phyloP scores from a whole-genome alignment of 73 alveolate species.

The Paramecium caudatum region DNA sequence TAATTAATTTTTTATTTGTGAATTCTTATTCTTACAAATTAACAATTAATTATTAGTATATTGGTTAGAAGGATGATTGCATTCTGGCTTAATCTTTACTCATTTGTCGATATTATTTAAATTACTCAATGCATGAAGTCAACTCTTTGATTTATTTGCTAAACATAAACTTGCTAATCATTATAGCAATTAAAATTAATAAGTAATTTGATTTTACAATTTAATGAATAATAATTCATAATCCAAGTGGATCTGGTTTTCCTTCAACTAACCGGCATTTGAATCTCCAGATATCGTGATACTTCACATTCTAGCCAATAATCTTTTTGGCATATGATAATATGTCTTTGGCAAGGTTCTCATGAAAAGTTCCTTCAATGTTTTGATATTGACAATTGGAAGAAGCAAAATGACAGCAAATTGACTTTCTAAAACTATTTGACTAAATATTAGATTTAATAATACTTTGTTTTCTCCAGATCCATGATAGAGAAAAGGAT shows the following conservation, averaged over 20 bases:
- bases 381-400: slow-evolving; percentile 65
- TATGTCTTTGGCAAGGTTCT: slow-evolving; percentile 70
- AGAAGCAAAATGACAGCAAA: slow-evolving; percentile 77
- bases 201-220: neutral
- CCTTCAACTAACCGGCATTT: slow-evolving; percentile 51
- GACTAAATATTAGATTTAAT: slow-evolving; percentile 9
- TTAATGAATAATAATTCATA: slow-evolving; percentile 9
- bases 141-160: neutral
- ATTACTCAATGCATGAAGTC: neutral
- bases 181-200: neutral
- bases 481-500: slow-evolving; percentile 75
- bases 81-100: slow-evolving; percentile 5
- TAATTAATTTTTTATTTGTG: slow-evolving; percentile 32
- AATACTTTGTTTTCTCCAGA: slow-evolving; percentile 70
- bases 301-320: slow-evolving; percentile 41
- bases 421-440: slow-evolving; percentile 65
- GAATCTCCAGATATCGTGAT: slow-evolving; percentile 73
- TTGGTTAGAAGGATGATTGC: neutral
- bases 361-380: slow-evolving; percentile 61
- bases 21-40: neutral
- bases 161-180: slow-evolving; percentile 1
- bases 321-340: slow-evolving; percentile 57
- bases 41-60: neutral
- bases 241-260: slow-evolving; percentile 44
- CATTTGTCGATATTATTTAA: neutral